A percentile compares a stretch with the other conserved stretches of the same genome.
Evolutionary conservation across 2,329 filamentous ascomycete species (phyloP).

Genomic region (Fragosphaeria purpurea): DNA sequence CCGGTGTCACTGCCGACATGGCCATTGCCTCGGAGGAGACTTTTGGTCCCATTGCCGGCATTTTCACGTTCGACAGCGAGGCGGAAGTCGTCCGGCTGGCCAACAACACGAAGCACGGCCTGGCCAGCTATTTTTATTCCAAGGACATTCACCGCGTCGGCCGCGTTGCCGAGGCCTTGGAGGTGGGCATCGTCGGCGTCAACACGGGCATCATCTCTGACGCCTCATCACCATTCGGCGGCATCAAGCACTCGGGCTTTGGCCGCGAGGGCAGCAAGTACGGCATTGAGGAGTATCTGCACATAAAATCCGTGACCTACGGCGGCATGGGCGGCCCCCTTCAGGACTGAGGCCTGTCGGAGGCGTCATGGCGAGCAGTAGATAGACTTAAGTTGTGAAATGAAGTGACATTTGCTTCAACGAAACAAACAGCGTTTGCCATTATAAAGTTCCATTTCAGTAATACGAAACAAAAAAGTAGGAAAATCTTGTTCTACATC

Average conservation of each 20-base stretch:
- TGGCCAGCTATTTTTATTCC: slow-evolving; percentile 21
- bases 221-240: background rate
- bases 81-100: slow-evolving; percentile 23
- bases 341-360: too few relatives aligned
- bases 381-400: too few relatives aligned
- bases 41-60: slow-evolving; percentile 13
- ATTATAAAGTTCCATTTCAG: too few relatives aligned
- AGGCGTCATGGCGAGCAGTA: too few relatives aligned
- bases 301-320: too few relatives aligned
- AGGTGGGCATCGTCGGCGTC: slow-evolving; percentile 51
- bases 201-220: slow-evolving; percentile 1
- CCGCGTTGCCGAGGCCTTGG: slow-evolving; percentile 37
- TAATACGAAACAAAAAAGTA: too few relatives aligned
- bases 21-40: slow-evolving; percentile 13
- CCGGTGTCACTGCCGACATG: slow-evolving; percentile 29
- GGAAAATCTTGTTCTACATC: too few relatives aligned
- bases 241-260: background rate
- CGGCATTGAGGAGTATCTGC: background rate
- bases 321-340: too few relatives aligned
- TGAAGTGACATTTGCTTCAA: too few relatives aligned
- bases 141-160: slow-evolving; percentile 22
- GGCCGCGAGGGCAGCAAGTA: background rate
- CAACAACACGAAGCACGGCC: slow-evolving; percentile 24
- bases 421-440: too few relatives aligned
- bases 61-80: slow-evolving; percentile 20